These are phyloP conservation scores for Parmelia sp. DNA, from an alignment of 495 filamentous ascomycete species.

Conservation along the genomic window DNA sequence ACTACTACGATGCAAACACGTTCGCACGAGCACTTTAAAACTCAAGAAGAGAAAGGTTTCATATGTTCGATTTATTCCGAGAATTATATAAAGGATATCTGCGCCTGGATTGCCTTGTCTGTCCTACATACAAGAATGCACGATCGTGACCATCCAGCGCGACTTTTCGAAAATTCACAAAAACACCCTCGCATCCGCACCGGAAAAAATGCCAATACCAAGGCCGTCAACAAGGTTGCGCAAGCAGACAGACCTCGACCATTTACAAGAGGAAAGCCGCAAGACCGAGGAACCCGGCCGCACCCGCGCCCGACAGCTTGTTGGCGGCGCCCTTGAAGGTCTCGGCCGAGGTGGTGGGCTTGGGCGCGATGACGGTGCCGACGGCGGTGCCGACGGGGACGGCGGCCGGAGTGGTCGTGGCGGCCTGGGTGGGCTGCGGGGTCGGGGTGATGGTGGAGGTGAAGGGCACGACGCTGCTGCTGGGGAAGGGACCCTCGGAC, in stretches of 20 bases:
- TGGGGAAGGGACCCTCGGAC: slow-evolving; percentile 19
- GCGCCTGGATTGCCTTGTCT: too few species aligned
- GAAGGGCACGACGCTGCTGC: slow-evolving; percentile 11
- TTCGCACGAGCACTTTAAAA: too few species aligned
- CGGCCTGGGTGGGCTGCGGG: neutral
- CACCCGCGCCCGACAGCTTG: slow-evolving; percentile 31
- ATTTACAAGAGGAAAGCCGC: slow-evolving; percentile 37
- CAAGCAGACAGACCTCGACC: neutral
- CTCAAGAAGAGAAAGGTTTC: too few species aligned
- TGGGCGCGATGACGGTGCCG: slow-evolving; percentile 4
- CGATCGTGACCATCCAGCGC: too few species aligned
- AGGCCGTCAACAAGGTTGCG: slow-evolving; percentile 2
- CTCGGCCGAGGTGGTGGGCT: slow-evolving; percentile 19
- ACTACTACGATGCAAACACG: too few species aligned
- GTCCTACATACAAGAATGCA: too few species aligned
- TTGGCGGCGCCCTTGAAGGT: slow-evolving; percentile 27
- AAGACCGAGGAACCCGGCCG: slow-evolving; percentile 34
- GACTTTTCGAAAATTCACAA: too few species aligned
- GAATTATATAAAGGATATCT: too few species aligned
- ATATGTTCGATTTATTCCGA: too few species aligned
- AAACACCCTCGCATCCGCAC: too few species aligned
- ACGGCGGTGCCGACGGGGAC: slow-evolving; percentile 7
- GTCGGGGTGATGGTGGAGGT: slow-evolving; percentile 18
- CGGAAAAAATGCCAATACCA: neutral
- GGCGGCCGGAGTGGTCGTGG: neutral